phyloP scores from a whole-genome alignment of 805 yeast species.

The Candida morakotiae region DNA sequence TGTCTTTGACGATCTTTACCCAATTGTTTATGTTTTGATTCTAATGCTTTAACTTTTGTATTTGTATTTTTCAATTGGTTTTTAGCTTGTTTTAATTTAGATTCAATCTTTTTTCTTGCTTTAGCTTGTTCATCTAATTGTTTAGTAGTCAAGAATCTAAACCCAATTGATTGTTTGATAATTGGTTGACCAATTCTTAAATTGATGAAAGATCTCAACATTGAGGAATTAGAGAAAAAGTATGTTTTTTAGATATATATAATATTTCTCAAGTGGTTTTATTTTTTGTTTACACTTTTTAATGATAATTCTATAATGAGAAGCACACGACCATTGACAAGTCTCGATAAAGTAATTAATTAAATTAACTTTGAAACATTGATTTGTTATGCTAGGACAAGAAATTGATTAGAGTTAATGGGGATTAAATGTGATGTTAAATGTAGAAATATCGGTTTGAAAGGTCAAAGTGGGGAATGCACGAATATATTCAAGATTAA shows the following conservation, averaged over 20 bases:
- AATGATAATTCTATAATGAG: not conserved
- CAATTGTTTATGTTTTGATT: conserved; percentile 12
- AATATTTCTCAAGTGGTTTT: not conserved
- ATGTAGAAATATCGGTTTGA: too few species aligned
- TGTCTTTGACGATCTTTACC: conserved; percentile 7
- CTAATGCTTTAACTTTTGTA: conserved; percentile 14
- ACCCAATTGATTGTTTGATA: not conserved
- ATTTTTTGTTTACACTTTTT: not conserved
- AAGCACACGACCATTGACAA: not conserved
- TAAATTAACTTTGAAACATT: not conserved
- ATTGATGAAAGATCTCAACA: conserved; percentile 1
- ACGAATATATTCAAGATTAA: too few species aligned
- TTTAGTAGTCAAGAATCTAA: not conserved
- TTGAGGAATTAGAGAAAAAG: not conserved
- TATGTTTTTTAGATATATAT: not conserved
- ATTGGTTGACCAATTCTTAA: not conserved
- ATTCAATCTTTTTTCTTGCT: conserved; percentile 15
- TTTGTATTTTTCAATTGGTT: not conserved
- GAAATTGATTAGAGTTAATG: too few species aligned
- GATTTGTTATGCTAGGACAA: too few species aligned
- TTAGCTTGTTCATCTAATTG: conserved; percentile 10
- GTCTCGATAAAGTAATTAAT: not conserved
- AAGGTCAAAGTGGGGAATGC: too few species aligned
- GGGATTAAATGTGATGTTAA: too few species aligned
- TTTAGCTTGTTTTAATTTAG: not conserved